phyloP scores from a whole-genome alignment of 1,139 yeast species.

The Nakaseomyces sp. region DNA sequence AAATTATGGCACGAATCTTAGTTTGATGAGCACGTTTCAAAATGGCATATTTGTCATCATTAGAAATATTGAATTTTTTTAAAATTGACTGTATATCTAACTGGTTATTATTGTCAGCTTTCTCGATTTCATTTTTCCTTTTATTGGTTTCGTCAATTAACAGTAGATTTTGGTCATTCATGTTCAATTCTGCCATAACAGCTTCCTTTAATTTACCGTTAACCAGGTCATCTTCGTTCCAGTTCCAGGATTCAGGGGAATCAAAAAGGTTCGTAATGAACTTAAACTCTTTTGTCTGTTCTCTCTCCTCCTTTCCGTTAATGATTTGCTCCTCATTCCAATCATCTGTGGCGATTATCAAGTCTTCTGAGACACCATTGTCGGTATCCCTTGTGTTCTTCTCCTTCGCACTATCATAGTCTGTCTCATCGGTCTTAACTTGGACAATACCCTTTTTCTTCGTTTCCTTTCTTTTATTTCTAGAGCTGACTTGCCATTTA shows the following conservation, averaged over 20 bases:
- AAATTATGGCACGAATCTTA: constrained; percentile 86
- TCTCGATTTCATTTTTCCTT: constrained; percentile 10
- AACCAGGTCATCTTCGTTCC: constrained; percentile 72
- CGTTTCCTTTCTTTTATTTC: constrained; percentile 9
- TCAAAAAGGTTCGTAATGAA: neutral
- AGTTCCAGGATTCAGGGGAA: constrained; percentile 34
- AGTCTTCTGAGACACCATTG: constrained; percentile 40
- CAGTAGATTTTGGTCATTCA: constrained; percentile 78
- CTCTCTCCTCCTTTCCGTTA: constrained; percentile 29
- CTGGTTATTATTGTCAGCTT: neutral
- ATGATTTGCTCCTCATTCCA: constrained; percentile 72
- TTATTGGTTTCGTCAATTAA: constrained; percentile 37
- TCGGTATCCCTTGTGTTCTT: constrained; percentile 21
- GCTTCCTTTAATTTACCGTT: constrained; percentile 53
- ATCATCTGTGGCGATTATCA: constrained; percentile 66
- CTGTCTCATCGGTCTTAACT: constrained; percentile 19
- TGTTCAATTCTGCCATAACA: constrained; percentile 47
- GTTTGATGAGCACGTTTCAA: constrained; percentile 82
- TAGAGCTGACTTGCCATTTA: constrained; percentile 13
- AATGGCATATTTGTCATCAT: constrained; percentile 77
- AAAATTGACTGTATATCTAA: constrained; percentile 10
- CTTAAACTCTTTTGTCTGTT: constrained; percentile 4
- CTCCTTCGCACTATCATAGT: constrained; percentile 28
- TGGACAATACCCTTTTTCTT: constrained; percentile 20
- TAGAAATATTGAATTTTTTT: constrained; percentile 67